Conservation (phyloP, 768 basidiomycete genomes). For the Royoungia palumana region DNA sequence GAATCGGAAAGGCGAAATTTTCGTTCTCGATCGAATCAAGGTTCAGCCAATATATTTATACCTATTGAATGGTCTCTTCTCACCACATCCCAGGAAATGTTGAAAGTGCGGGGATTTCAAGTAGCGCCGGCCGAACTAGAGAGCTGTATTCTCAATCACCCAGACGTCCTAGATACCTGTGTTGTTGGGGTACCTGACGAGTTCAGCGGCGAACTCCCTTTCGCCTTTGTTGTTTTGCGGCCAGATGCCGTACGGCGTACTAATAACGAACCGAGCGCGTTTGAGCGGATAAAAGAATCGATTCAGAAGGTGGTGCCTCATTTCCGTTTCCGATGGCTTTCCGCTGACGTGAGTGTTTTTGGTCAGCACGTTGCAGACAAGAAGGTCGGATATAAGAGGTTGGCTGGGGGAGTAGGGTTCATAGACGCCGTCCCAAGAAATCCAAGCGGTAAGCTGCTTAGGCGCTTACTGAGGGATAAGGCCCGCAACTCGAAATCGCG, state of each 20-base stretch:
- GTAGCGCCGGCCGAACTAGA: slow-evolving; percentile 69
- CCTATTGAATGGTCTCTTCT: neutral
- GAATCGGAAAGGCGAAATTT: slow-evolving; percentile 58
- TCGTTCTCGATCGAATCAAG: slow-evolving; percentile 73
- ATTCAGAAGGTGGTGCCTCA: slow-evolving; percentile 51
- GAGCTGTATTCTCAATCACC: slow-evolving; percentile 59
- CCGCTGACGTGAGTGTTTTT: neutral
- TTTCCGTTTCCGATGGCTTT: neutral
- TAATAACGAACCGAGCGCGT: slow-evolving; percentile 29
- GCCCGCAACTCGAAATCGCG: no score
- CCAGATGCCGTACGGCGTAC: slow-evolving; percentile 37
- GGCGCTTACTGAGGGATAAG: no score
- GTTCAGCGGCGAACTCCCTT: slow-evolving; percentile 70
- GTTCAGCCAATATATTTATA: slow-evolving; percentile 28
- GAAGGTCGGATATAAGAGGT: slow-evolving; percentile 58
- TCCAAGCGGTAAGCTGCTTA: slow-evolving; percentile 27
- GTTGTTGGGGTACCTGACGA: slow-evolving; percentile 70
- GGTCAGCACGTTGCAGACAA: slow-evolving; percentile 53
- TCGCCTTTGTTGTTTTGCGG: slow-evolving; percentile 63
- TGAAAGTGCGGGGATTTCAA: slow-evolving; percentile 59
- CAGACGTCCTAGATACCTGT: slow-evolving; percentile 58
- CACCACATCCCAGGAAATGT: slow-evolving; percentile 49
- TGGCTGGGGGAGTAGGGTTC: slow-evolving; percentile 61
- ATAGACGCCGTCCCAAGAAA: slow-evolving; percentile 65
- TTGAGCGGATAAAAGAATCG: slow-evolving; percentile 33